These are phyloP conservation scores for Mycena citricolor DNA, from an alignment of 1,284 basidiomycete genomes.

Conservation along the genomic window DNA sequence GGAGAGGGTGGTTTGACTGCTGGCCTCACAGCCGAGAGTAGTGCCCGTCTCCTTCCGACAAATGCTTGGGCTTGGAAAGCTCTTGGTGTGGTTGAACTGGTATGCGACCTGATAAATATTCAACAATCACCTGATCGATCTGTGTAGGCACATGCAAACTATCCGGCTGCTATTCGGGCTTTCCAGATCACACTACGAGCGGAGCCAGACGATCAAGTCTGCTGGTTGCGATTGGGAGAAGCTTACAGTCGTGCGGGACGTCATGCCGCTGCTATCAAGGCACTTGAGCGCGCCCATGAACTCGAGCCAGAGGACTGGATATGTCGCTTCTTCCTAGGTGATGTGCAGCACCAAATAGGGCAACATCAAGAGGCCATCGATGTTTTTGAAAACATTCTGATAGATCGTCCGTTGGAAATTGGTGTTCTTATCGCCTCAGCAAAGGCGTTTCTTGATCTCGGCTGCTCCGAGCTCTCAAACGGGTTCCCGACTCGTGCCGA, in stretches of 20 bases:
- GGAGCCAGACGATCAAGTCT: constrained; percentile 72
- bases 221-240: constrained; percentile 92
- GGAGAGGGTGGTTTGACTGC: constrained; percentile 83
- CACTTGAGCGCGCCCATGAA: constrained; percentile 73
- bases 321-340: constrained; percentile 81
- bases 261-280: constrained; percentile 88
- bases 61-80: constrained; percentile 99
- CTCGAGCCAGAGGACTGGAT: constrained; percentile 81
- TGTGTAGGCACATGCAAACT: constrained; percentile 71
- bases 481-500: constrained; percentile 81
- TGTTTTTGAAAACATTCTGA: constrained; percentile 63
- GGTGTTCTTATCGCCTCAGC: constrained; percentile 77
- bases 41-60: constrained; percentile 64
- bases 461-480: constrained; percentile 59
- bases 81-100: constrained; percentile 89
- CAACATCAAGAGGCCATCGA: constrained; percentile 74
- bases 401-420: constrained; percentile 58
- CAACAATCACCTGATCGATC: constrained; percentile 8
- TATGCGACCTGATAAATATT: constrained; percentile 40
- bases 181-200: constrained; percentile 89
- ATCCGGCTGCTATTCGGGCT: constrained; percentile 77
- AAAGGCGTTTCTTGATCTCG: constrained; percentile 74
- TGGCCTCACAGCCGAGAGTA: constrained; percentile 49
- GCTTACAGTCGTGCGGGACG: constrained; percentile 88
- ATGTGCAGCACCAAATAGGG: constrained; percentile 82